phyloP scores from a whole-genome alignment of 768 basidiomycete genomes.

The Amanita pallidorosea region DNA sequence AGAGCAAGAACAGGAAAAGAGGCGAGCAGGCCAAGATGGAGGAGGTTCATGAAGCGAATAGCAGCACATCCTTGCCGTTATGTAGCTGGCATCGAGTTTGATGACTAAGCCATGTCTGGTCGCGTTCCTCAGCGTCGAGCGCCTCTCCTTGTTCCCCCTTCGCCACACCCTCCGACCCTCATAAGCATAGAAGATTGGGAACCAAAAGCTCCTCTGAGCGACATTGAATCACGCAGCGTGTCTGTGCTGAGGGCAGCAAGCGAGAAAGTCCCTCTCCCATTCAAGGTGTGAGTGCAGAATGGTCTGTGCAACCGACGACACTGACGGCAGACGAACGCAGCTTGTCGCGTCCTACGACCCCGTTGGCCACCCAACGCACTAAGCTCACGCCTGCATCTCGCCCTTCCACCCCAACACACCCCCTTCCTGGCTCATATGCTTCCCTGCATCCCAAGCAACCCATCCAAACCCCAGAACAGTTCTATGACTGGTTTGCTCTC shows the following conservation, averaged over 20 bases:
- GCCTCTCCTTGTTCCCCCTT: background rate
- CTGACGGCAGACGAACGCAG: constrained; percentile 12
- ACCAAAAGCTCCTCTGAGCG: constrained; percentile 61
- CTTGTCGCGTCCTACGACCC: constrained; percentile 32
- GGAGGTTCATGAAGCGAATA: background rate
- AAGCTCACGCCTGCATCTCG: background rate
- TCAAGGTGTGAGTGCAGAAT: constrained; percentile 45
- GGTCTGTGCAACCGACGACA: background rate
- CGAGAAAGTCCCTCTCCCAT: constrained; percentile 53
- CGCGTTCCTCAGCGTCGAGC: constrained; percentile 1
- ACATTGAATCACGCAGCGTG: constrained; percentile 60
- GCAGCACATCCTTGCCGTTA: no score
- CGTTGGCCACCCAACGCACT: constrained; percentile 9
- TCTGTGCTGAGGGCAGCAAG: constrained; percentile 48
- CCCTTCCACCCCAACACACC: constrained; percentile 8
- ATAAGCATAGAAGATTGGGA: constrained; percentile 91
- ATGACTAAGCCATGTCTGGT: background rate
- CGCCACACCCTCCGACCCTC: constrained; percentile 17
- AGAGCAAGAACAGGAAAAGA: background rate
- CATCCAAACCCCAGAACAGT: constrained; percentile 87
- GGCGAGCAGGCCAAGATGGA: background rate
- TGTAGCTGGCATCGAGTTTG: no score
- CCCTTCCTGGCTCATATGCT: constrained; percentile 5
- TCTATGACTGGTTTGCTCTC: constrained; percentile 92
- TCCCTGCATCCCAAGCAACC: constrained; percentile 66